Evolutionary conservation across 306 rosid species (phyloP), one percentile per base, ranked within the genome.

Genomic region (Dalbergia oliveri): DNA sequence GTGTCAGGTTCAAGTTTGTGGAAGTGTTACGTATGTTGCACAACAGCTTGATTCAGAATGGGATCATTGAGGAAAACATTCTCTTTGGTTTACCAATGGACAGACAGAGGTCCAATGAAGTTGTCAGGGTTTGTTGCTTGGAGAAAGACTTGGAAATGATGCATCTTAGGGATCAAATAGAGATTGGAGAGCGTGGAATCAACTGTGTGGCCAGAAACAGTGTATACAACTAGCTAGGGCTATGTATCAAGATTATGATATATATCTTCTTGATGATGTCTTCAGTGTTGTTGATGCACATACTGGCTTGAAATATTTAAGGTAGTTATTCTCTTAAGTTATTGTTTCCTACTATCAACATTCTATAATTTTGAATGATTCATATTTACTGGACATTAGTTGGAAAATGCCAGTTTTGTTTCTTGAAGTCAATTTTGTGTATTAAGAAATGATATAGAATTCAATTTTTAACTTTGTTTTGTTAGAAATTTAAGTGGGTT

Each of bases 271-370:
- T 26, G 99, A 95, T 37, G 99, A 95, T 45, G 92, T 95, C 72
- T 95, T 95, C 75, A 95, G 99, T 35, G 99, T 98, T 16, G 99
- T 95, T 71, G 99, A 95, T 84, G 99, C 99, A 51, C 99, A 95
- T 75, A 93, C 99, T 8, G 99, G 99, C 62, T 88, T 51, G 96
- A 93, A 76, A 90, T 95, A 84, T 95, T 95, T 61, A 95, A 95
- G 99, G 99, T 89, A 14, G 0, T 50, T 59, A 18, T 67, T 56
- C 33, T 76, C 18, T 58, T 9, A 34, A 14, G 45, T 60, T 16
- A 15, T 18, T 58, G 65, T 39, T 81, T 68, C 34, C 57, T 65
- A 23, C 61, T 62, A 44, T 53, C 12, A 45, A 56, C 47, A 61
- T 77, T 57, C 47, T 60, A 1, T 19, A 54, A 39, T 53, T 51